Evolutionary conservation across 306 rosid species (phyloP), one percentile per base, ranked within the genome.

Genomic region (Malus sieversii): DNA sequence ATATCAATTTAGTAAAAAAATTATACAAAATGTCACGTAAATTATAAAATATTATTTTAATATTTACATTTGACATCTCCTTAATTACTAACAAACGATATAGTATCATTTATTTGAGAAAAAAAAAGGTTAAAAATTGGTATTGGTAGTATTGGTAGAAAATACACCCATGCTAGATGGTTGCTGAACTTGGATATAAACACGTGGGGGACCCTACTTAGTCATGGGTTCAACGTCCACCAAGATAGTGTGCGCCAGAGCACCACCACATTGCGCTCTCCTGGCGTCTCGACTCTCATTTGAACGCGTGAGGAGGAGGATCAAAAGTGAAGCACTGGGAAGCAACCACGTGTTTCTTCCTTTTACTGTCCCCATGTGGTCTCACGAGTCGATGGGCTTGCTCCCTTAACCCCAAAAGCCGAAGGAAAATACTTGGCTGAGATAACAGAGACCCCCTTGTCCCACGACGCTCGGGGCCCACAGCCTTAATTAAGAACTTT

Each of bases 241-340:
- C 75, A 67, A 73, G 75, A 67, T 22, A 76, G 73, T 73, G 85
- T 80, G 85, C 81, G 85, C 73, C 87, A 80, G 84, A 70, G 85
- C 14, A 75, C 57, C 85, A 84, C 76, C 81, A 22, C 72, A 74
- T 55, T 51, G 61, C 11, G 23, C 57, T 18, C 84, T 71, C 32
- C 22, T 25, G 11, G 30, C 19, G 76, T 29, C 6, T 42, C 69
- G 14, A 42, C 45, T 7, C 10, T 53, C 63, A 12, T 69, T 58
- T 63, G 77, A 62, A 46, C 44, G 40, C 51, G 14, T 68, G 48
- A 9, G 13, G 45, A 58, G 7, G 16, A 51, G 44, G 33, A 27
- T 30, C 18, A 30, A 72, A 53, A 78, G 82, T 18, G 35, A 71
- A 3, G 57, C n/a, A 51, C 7, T 63, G 74, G 51, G 35, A 22